These are phyloP conservation scores for Penicillium canescens DNA, from an alignment of 495 filamentous ascomycete species.

Conservation along the genomic window DNA sequence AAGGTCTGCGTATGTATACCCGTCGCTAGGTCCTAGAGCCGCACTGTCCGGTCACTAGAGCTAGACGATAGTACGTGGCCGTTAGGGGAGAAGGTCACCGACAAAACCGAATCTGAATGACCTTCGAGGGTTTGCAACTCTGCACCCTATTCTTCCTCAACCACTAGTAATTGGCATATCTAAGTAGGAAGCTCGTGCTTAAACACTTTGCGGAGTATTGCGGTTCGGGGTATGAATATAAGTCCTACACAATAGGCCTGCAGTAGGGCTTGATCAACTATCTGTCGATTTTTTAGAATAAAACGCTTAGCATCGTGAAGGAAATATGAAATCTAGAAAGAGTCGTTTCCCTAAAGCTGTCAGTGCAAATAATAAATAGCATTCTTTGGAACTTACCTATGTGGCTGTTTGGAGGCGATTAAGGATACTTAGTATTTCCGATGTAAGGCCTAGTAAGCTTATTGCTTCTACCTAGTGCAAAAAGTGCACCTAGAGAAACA, in stretches of 20 bases:
- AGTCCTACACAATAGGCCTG: not conserved
- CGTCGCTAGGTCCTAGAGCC: slow-evolving; percentile 25
- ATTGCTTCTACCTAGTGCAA: slow-evolving; percentile 49
- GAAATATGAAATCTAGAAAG: slow-evolving; percentile 9
- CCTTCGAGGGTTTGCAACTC: slow-evolving; percentile 18
- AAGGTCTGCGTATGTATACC: slow-evolving; percentile 1
- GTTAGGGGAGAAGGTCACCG: slow-evolving; percentile 20
- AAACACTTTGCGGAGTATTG: slow-evolving; percentile 22
- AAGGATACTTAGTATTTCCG: slow-evolving; percentile 16
- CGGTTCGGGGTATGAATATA: slow-evolving; percentile 13
- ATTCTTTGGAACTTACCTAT: slow-evolving; percentile 4
- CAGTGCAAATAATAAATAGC: not conserved
- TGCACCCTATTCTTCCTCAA: slow-evolving; percentile 6
- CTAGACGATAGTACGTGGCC: slow-evolving; percentile 16
- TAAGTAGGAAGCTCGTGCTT: slow-evolving; percentile 9
- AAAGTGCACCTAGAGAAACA: slow-evolving; percentile 28
- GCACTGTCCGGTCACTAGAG: slow-evolving; percentile 16
- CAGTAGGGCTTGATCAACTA: not conserved
- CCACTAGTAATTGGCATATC: slow-evolving; percentile 7
- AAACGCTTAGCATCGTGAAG: not conserved
- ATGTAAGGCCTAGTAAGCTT: slow-evolving; percentile 34
- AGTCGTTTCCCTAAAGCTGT: slow-evolving; percentile 2
- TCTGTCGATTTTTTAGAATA: not conserved
- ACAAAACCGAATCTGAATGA: slow-evolving; percentile 11
- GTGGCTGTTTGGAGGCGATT: not conserved